Base-by-base conservation (phyloP, 2,329 filamentous ascomycete genomes). In the Harringtonia aguacate region DNA sequence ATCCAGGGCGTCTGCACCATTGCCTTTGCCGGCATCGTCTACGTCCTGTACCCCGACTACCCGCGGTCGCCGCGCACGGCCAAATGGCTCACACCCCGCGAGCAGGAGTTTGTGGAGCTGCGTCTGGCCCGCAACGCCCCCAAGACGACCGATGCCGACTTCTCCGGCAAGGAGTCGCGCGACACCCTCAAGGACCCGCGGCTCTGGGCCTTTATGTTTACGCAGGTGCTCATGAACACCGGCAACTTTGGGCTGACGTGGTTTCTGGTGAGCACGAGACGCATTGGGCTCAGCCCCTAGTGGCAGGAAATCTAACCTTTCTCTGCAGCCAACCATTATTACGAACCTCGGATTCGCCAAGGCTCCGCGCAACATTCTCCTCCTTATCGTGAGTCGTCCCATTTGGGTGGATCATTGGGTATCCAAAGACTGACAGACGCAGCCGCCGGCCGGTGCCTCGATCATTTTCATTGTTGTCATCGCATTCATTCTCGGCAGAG, bases 41-140 rank as follows among this genome's bases (percentile, higher is more conserved):
- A 41, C 18, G 12, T 36, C 9, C 29, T 48, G 4, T 38, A 40
- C 18, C 47, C 47, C 34, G 47, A 48, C 7, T 48, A 43, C 17
- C 47, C 47, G 20, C 36, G 34, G 34, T 48, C 44, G 13, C 21
- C 21, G 36, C 40, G 44, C 9, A 35, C 43, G 3, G 29, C 22
- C 3, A 21, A 18, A n/a, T 48, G 47, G 47, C 39, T 48, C 15
- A 48, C 44, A 10, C 44, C 44, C 3, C 40, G 44, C 28, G 47
- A 48, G 47, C 47, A 48, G 20, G 41, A 46, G 22, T 48, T 46
- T 21, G 12, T 48, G 27, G 47, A 48, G 37, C 34, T 30, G 14
- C 47, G 47, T 3, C 43, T 48, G 21, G 35, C 46, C 7, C 28
- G 12, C 27, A 46, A 48, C n/a, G 42, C 42, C 5, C 46, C 46